Conservation (phyloP, 352 stramenopile species). For the Lagenidium sp. region DNA sequence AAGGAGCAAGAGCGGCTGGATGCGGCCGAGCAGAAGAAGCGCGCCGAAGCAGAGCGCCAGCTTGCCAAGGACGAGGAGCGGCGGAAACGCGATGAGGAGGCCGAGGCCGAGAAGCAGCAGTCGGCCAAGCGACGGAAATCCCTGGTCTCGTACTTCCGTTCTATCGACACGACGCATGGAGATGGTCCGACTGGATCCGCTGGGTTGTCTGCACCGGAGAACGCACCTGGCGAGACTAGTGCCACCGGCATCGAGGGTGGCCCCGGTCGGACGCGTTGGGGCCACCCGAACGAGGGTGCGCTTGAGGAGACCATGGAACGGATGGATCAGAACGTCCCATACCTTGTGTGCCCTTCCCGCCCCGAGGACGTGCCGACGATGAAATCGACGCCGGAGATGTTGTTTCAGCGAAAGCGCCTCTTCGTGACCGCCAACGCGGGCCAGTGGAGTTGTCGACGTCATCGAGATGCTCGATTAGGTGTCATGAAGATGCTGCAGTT, state of each 20-base stretch:
- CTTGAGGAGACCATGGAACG: conserved; percentile 34
- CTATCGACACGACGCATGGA: conserved; percentile 19
- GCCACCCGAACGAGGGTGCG: no score
- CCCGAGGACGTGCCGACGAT: no score
- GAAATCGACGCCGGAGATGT: no score
- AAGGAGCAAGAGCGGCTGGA: conserved; percentile 58
- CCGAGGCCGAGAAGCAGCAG: conserved; percentile 30
- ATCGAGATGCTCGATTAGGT: conserved; percentile 46
- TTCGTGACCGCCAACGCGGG: conserved; percentile 12
- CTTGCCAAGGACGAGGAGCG: conserved; percentile 58
- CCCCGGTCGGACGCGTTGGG: no score
- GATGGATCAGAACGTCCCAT: conserved; percentile 38
- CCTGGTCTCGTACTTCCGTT: conserved; percentile 54
- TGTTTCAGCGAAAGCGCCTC: conserved; percentile 12
- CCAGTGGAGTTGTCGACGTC: conserved; percentile 41
- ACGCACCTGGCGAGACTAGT: no score
- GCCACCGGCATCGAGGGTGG: not conserved
- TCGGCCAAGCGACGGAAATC: conserved; percentile 55
- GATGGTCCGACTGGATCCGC: not conserved
- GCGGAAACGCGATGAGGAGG: conserved; percentile 39
- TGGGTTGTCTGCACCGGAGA: not conserved
- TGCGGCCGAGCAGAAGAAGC: conserved; percentile 47
- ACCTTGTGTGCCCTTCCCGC: no score
- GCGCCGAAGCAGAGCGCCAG: conserved; percentile 39
- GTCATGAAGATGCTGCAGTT: conserved; percentile 86